These are phyloP conservation scores for Allium sativum DNA, from an alignment of 106 monocot genomes.

Conservation along the genomic window DNA sequence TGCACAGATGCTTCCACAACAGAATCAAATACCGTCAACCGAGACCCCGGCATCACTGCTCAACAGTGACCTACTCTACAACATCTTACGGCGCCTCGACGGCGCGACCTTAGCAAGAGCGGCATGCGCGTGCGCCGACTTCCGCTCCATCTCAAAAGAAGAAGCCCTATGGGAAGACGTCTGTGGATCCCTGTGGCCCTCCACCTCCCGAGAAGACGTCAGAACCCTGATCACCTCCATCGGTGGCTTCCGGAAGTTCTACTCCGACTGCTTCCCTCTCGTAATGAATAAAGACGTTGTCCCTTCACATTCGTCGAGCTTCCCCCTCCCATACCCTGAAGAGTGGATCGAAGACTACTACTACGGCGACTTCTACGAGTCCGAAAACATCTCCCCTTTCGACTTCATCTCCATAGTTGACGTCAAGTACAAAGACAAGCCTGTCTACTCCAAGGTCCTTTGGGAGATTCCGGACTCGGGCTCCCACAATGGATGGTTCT, in stretches of 20 bases:
- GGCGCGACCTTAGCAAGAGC: constrained; percentile 37
- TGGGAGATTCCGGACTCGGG: constrained; percentile 37
- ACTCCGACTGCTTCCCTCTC: constrained; percentile 39
- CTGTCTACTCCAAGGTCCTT: constrained; percentile 33
- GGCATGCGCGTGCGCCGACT: constrained; percentile 35
- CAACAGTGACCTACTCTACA: constrained; percentile 31
- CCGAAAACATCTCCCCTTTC: constrained; percentile 17
- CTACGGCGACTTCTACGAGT: constrained; percentile 30
- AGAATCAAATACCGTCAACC: constrained; percentile 7
- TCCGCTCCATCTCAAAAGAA: constrained; percentile 36
- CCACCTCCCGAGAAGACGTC: constrained; percentile 32
- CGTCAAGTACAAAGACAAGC: constrained; percentile 28
- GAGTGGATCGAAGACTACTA: constrained; percentile 36
- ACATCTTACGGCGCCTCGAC: constrained; percentile 37
- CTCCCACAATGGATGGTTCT: constrained; percentile 32
- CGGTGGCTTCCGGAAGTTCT: constrained; percentile 49
- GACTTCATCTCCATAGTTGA: constrained; percentile 42
- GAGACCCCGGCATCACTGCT: constrained; percentile 13
- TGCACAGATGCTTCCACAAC: neutral
- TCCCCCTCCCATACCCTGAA: constrained; percentile 11
- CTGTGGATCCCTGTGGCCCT: constrained; percentile 33
- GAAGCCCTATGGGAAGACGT: constrained; percentile 41
- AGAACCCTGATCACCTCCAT: constrained; percentile 28
- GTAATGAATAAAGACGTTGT: constrained; percentile 37
- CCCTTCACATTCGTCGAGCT: constrained; percentile 4